A percentile compares a stretch with the other conserved stretches of the same genome.
phyloP scores from a whole-genome alignment of 306 rosid genomes.

The Styphnolobium japonicum region DNA sequence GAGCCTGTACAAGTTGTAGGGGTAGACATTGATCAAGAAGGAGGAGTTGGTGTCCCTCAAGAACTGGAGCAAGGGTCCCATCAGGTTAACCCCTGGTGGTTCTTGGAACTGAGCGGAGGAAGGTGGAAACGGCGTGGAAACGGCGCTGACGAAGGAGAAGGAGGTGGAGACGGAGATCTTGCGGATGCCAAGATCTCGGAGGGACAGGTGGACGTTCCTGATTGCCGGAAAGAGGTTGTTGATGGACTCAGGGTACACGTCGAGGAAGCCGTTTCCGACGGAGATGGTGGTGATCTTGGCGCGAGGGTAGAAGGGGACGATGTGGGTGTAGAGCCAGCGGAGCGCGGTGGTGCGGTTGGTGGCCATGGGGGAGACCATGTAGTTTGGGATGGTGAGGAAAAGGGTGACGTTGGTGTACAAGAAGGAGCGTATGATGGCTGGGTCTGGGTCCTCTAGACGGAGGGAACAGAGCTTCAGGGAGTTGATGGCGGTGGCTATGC shows the following conservation, averaged over 20 bases:
- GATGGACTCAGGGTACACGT: conserved; percentile 35
- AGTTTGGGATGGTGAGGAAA: conserved; percentile 73
- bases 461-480: conserved; percentile 49
- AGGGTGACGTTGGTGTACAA: conserved; percentile 65
- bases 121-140: conserved; percentile 71
- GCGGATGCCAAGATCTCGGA: conserved; percentile 68
- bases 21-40: conserved; percentile 75
- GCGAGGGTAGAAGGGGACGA: conserved; percentile 86
- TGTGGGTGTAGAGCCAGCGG: conserved; percentile 65
- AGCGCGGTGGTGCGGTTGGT: conserved; percentile 63
- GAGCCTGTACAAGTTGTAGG: conserved; percentile 71
- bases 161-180: conserved; percentile 71
- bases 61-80: conserved; percentile 69
- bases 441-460: conserved; percentile 63
- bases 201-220: conserved; percentile 60
- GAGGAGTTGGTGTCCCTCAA: conserved; percentile 72
- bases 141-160: conserved; percentile 55
- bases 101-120: conserved; percentile 65
- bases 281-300: conserved; percentile 72
- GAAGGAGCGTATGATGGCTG: conserved; percentile 54
- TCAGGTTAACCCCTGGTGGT: conserved; percentile 25
- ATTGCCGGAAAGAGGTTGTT: conserved; percentile 62
- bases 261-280: conserved; percentile 69
- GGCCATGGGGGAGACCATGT: conserved; percentile 54
- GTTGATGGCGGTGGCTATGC: conserved; percentile 27